Evolutionary conservation across 1,284 basidiomycete genomes (phyloP).

Genomic region (Kwoniella shivajii): DNA sequence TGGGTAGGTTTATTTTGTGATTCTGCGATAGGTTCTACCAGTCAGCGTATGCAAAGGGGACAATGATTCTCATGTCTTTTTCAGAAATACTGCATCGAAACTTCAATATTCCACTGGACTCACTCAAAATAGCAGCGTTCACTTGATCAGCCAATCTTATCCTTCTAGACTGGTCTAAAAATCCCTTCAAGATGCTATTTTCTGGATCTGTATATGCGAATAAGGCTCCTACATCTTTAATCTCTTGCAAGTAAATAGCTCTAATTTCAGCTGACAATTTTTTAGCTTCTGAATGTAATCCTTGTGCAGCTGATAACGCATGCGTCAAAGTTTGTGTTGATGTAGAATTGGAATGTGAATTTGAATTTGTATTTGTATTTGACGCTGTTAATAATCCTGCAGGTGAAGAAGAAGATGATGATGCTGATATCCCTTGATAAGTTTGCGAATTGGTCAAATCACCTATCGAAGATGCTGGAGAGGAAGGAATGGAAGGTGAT

Average conservation of each 20-base stretch:
- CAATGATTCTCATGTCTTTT: neutral
- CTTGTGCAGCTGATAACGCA: constrained; percentile 41
- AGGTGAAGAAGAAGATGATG: constrained; percentile 28
- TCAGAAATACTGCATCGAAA: neutral
- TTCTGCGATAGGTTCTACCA: neutral
- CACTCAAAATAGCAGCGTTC: constrained; percentile 51
- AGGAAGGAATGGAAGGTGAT: constrained; percentile 30
- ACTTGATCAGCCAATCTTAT: constrained; percentile 50
- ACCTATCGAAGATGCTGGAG: constrained; percentile 30
- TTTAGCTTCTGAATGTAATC: constrained; percentile 43
- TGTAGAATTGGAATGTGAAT: neutral
- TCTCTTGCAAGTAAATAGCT: constrained; percentile 48
- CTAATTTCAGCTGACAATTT: constrained; percentile 39
- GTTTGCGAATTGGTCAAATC: neutral
- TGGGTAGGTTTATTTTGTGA: constrained; percentile 31
- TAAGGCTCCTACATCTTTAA: constrained; percentile 51
- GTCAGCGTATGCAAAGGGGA: neutral
- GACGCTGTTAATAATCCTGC: neutral
- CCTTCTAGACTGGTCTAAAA: constrained; percentile 48
- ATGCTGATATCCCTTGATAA: too few relatives aligned
- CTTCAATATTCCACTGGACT: constrained; percentile 18
- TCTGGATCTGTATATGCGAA: constrained; percentile 53
- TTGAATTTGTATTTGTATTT: constrained; percentile 29
- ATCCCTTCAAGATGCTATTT: constrained; percentile 46
- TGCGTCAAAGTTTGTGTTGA: constrained; percentile 24